Evolutionary conservation across 768 basidiomycete genomes (phyloP).

Genomic region (Lactarius quietus): DNA sequence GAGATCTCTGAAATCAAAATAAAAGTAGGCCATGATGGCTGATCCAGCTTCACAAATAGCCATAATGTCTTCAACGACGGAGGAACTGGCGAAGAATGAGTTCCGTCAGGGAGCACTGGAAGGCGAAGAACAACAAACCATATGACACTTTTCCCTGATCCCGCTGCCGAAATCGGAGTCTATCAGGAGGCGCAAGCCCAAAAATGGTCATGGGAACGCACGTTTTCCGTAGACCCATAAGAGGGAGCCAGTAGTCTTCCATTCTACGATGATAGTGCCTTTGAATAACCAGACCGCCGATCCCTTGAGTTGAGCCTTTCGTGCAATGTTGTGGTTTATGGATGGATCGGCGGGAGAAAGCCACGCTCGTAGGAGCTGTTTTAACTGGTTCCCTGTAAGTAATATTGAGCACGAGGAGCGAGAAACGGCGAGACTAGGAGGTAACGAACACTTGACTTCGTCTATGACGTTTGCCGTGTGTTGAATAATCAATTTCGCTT

Average conservation of each 20-base stretch:
- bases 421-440: neutral
- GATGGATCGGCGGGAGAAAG: neutral
- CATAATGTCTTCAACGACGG: too few species aligned
- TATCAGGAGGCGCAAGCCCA: too few species aligned
- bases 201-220: too few species aligned
- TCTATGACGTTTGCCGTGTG: neutral
- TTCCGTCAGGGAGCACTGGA: too few species aligned
- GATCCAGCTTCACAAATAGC: too few species aligned
- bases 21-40: too few species aligned
- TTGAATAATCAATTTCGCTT: too few species aligned
- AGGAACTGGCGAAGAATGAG: too few species aligned
- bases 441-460: neutral
- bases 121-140: too few species aligned
- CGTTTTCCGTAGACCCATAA: neutral
- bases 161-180: too few species aligned
- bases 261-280: neutral
- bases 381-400: neutral
- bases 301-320: neutral
- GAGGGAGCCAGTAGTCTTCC: neutral
- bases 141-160: too few species aligned
- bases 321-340: neutral
- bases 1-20: too few species aligned
- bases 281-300: neutral
- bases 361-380: neutral
- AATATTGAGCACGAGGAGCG: neutral